These are phyloP conservation scores for Cicer yamashitae DNA, from an alignment of 306 rosid genomes.

Conservation along the genomic window DNA sequence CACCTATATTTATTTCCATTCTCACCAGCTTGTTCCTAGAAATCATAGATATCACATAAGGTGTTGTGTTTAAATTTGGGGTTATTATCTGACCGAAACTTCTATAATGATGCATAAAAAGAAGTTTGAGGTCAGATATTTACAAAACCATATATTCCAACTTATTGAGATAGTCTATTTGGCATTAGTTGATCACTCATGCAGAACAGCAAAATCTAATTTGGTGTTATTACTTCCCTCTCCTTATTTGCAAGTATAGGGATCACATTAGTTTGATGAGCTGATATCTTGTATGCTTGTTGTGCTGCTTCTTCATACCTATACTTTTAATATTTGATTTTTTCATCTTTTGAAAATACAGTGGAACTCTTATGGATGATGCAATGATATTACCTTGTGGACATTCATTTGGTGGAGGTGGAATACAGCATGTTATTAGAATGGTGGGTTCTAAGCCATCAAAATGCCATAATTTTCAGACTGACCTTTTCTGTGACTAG, in stretches of 20 bases:
- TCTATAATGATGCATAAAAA: neutral
- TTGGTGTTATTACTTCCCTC: neutral
- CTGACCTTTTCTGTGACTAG: constrained; percentile 49
- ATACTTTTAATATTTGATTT: constrained; percentile 25
- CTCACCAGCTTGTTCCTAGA: constrained; percentile 11
- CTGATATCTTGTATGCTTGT: constrained; percentile 10
- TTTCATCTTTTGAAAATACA: constrained; percentile 51
- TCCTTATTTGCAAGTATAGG: neutral
- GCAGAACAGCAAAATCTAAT: constrained; percentile 14
- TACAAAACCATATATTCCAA: neutral
- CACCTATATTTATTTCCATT: neutral
- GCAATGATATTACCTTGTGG: constrained; percentile 99
- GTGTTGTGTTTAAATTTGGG: constrained; percentile 3
- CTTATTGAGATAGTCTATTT: constrained; percentile 20
- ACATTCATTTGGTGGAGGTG: constrained; percentile 94
- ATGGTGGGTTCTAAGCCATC: constrained; percentile 79
- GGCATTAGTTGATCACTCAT: neutral
- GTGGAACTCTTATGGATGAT: constrained; percentile 95
- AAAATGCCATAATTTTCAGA: constrained; percentile 46
- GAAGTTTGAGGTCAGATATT: neutral
- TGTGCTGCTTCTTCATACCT: constrained; percentile 7
- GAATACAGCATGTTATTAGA: constrained; percentile 83
- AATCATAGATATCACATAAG: neutral
- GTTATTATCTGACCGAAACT: constrained; percentile 14
- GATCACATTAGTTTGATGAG: constrained; percentile 28